Percentiles rank a stretch among this genome's conserved stretches.
These are phyloP conservation scores for Cutaneotrichosporon mucoides DNA, from an alignment of 1,284 basidiomycete genomes.

Conservation along the genomic window DNA sequence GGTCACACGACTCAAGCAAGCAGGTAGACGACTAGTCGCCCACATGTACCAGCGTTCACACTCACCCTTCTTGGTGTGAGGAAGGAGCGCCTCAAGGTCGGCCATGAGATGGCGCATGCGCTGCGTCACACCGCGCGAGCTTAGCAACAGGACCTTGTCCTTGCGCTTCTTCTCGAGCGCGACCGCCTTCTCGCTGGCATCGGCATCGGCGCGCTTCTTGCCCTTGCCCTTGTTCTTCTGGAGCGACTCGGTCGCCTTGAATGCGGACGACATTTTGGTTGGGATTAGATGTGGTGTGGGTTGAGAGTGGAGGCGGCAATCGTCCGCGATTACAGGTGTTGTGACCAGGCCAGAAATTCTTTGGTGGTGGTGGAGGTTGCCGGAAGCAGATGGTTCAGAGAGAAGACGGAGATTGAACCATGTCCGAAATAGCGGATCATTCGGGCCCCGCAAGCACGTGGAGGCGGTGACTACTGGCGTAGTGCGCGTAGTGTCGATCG, in stretches of 20 bases:
- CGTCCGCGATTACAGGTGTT: neutral
- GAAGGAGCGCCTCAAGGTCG: slow-evolving; percentile 83
- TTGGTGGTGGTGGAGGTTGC: neutral
- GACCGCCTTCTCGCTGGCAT: slow-evolving; percentile 4
- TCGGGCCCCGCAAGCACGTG: no score
- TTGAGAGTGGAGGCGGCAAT: no score
- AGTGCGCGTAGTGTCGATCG: no score
- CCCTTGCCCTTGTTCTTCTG: slow-evolving; percentile 21
- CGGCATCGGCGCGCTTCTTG: slow-evolving; percentile 21
- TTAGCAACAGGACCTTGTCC: slow-evolving; percentile 77
- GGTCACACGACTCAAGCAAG: neutral
- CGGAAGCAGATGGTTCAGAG: neutral
- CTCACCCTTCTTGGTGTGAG: slow-evolving; percentile 94
- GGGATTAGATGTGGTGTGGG: neutral
- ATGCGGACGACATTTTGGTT: slow-evolving; percentile 17
- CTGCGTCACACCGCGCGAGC: slow-evolving; percentile 90
- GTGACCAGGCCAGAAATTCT: slow-evolving; percentile 1
- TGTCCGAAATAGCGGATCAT: neutral
- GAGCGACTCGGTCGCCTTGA: slow-evolving; percentile 19
- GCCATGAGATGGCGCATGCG: slow-evolving; percentile 97
- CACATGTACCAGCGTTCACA: slow-evolving; percentile 3
- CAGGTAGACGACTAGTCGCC: no score
- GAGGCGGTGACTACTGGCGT: no score
- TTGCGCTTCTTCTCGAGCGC: slow-evolving; percentile 49
- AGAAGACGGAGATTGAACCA: neutral